These are phyloP conservation scores for Zygosaccharomyces bailii DNA, from an alignment of 805 yeast species.

Conservation along the genomic window DNA sequence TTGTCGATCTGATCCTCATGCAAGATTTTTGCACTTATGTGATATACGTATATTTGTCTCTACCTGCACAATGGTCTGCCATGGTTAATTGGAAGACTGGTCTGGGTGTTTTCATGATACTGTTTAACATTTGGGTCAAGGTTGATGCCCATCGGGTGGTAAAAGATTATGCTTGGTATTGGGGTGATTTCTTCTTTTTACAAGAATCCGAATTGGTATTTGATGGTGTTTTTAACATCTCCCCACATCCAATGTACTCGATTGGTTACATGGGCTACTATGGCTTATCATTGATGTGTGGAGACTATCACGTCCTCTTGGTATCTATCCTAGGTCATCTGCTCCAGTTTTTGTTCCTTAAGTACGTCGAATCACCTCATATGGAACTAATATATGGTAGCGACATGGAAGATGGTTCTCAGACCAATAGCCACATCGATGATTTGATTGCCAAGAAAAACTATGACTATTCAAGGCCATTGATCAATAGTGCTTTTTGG, in stretches of 20 bases:
- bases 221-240: slow-evolving; percentile 85
- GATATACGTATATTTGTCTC: slow-evolving; percentile 51
- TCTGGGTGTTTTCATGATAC: slow-evolving; percentile 57
- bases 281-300: slow-evolving; percentile 74
- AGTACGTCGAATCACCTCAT: slow-evolving; percentile 79
- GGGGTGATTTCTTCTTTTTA: slow-evolving; percentile 90
- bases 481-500: slow-evolving; percentile 45
- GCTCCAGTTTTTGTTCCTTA: slow-evolving; percentile 69
- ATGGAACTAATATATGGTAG: slow-evolving; percentile 73
- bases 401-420: slow-evolving; percentile 37
- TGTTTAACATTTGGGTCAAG: slow-evolving; percentile 81
- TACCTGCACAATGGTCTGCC: slow-evolving; percentile 42
- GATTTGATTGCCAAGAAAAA: slow-evolving; percentile 37
- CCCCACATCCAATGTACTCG: slow-evolving; percentile 92
- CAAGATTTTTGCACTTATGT: slow-evolving; percentile 76
- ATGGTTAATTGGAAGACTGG: slow-evolving; percentile 49
- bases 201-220: slow-evolving; percentile 68
- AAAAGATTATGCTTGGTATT: slow-evolving; percentile 89
- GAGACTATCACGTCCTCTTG: slow-evolving; percentile 64
- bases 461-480: slow-evolving; percentile 49
- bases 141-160: slow-evolving; percentile 84
- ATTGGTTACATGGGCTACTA: slow-evolving; percentile 86
- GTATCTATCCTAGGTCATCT: slow-evolving; percentile 75
- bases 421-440: slow-evolving; percentile 33
- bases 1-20: slow-evolving; percentile 80